Evolutionary conservation across 768 basidiomycete species (phyloP).

Genomic region (Russula earlei): DNA sequence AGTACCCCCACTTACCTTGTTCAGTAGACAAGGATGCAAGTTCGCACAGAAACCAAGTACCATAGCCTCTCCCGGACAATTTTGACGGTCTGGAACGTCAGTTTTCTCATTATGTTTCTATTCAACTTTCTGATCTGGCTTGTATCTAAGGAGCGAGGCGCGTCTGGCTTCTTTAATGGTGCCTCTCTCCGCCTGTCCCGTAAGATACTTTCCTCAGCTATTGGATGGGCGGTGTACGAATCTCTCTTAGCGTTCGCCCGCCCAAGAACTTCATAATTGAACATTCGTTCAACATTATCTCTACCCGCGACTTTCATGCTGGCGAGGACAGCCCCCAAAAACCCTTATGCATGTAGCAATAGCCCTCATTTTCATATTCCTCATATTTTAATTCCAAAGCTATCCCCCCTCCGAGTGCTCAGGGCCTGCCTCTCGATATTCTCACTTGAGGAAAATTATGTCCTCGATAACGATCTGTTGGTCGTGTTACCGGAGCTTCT

Average conservation of each 20-base stretch:
- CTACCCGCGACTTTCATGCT: neutral
- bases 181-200: constrained; percentile 71
- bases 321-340: too few relatives aligned
- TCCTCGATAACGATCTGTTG: too few relatives aligned
- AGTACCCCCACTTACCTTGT: neutral
- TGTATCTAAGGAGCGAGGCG: constrained; percentile 59
- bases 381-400: too few relatives aligned
- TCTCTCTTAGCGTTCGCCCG: constrained; percentile 55
- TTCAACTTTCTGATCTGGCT: neutral
- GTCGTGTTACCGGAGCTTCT: too few relatives aligned
- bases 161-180: constrained; percentile 79
- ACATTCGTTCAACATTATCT: neutral
- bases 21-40: constrained; percentile 80
- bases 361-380: too few relatives aligned
- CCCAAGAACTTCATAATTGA: constrained; percentile 1
- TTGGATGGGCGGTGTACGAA: constrained; percentile 91
- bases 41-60: constrained; percentile 69
- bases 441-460: too few relatives aligned
- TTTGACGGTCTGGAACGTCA: constrained; percentile 57
- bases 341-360: too few relatives aligned
- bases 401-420: too few relatives aligned
- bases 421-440: too few relatives aligned
- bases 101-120: constrained; percentile 19
- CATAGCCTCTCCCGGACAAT: constrained; percentile 60
- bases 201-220: constrained; percentile 82